Evolutionary conservation across 768 basidiomycete species (phyloP).

Genomic region (Hypsizygus marmoreus): DNA sequence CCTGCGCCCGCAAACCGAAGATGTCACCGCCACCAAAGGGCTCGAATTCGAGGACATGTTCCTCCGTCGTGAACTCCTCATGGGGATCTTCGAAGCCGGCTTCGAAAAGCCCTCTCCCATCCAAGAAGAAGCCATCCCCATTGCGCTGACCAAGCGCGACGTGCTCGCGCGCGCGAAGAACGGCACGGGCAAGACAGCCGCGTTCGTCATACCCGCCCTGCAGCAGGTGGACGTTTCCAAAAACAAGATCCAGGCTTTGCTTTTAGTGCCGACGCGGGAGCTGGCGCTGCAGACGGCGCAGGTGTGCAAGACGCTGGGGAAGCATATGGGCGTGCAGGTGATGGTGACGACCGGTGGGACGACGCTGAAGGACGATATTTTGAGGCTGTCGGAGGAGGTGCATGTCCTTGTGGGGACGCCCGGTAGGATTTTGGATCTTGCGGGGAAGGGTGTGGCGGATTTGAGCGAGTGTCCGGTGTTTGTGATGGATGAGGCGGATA

Average conservation of each 20-base stretch:
- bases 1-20: slow-evolving; percentile 92
- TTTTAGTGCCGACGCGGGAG: slow-evolving; percentile 98
- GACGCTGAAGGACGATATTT: slow-evolving; percentile 96
- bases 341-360: slow-evolving; percentile 99
- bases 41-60: slow-evolving; percentile 95
- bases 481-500: slow-evolving; percentile 99
- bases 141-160: slow-evolving; percentile 91
- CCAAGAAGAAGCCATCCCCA: slow-evolving; percentile 98
- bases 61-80: slow-evolving; percentile 91
- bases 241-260: slow-evolving; percentile 91
- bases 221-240: slow-evolving; percentile 86
- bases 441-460: slow-evolving; percentile 91
- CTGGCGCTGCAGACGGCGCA: slow-evolving; percentile 98
- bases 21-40: slow-evolving; percentile 93
- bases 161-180: slow-evolving; percentile 95
- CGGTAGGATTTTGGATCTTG: slow-evolving; percentile 92
- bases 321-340: slow-evolving; percentile 93
- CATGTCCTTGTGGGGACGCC: slow-evolving; percentile 98
- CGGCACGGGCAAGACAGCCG: slow-evolving; percentile 97
- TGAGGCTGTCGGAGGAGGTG: slow-evolving; percentile 85
- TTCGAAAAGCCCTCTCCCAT: slow-evolving; percentile 97
- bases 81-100: slow-evolving; percentile 99
- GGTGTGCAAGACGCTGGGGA: slow-evolving; percentile 95
- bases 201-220: slow-evolving; percentile 96
- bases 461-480: slow-evolving; percentile 93